Conservation (phyloP, 2,329 filamentous ascomycete genomes). For the Alternaria sp. region DNA sequence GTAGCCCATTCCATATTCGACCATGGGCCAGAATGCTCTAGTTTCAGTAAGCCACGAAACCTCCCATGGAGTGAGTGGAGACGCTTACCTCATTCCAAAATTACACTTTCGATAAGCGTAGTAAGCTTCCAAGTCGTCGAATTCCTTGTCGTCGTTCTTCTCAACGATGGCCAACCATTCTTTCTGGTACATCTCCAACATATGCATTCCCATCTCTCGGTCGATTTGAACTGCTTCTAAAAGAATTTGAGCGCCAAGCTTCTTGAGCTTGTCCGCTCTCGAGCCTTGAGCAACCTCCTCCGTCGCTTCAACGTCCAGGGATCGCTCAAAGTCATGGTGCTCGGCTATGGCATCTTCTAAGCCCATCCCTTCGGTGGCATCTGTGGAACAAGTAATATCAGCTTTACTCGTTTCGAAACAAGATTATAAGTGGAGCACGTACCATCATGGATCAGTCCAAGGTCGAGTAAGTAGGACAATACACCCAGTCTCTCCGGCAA, state of each 20-base stretch:
- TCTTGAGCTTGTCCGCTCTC: background rate
- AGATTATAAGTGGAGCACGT: background rate
- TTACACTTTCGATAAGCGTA: background rate
- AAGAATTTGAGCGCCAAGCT: background rate
- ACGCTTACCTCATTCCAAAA: no score
- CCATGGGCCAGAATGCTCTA: background rate
- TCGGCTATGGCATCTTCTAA: constrained; percentile 1
- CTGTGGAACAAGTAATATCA: background rate
- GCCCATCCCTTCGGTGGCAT: background rate
- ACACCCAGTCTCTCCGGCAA: background rate
- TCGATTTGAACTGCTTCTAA: background rate
- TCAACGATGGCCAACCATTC: background rate
- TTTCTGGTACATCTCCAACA: background rate
- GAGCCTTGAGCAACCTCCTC: background rate
- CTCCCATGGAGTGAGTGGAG: fast-evolving
- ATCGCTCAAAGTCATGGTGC: background rate
- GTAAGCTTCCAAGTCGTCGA: no score
- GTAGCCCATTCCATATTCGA: background rate
- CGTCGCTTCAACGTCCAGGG: background rate
- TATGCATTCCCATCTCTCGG: background rate
- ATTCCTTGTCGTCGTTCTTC: background rate
- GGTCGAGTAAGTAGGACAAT: background rate
- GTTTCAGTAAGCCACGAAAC: no score
- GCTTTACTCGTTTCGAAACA: no score
- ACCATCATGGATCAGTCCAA: constrained; percentile 6